Conservation (phyloP, 345 rosid genomes). For the Jatropha curcas region DNA sequence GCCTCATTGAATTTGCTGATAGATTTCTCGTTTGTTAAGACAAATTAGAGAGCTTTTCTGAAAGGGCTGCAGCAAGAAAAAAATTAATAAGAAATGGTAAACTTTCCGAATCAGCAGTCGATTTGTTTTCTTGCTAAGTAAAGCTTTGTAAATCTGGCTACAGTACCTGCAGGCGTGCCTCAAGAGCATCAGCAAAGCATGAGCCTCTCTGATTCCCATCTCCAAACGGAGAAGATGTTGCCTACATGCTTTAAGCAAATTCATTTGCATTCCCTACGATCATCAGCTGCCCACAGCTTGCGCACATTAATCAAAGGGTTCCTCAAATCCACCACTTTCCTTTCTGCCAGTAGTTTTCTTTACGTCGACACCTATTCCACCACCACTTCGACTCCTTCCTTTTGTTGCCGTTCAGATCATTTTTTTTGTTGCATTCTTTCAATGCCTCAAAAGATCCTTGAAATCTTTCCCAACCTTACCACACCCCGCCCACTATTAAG, state of each 20-base stretch:
- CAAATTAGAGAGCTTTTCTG: conserved; percentile 20
- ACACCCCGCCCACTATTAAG: conserved; percentile 44
- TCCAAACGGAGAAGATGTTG: conserved; percentile 22
- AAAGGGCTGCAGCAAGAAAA: conserved; percentile 25
- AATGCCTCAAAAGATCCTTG: conserved; percentile 51
- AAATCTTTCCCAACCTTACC: conserved; percentile 39
- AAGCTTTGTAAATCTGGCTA: conserved; percentile 25
- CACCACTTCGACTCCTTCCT: conserved; percentile 10
- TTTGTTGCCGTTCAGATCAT: conserved; percentile 28
- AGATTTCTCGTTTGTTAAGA: conserved; percentile 11
- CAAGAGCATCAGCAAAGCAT: conserved; percentile 28
- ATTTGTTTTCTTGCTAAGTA: conserved; percentile 21
- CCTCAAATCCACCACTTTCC: conserved; percentile 31
- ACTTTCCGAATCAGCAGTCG: conserved; percentile 24
- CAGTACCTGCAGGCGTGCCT: conserved; percentile 43
- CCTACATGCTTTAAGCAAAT: conserved; percentile 23
- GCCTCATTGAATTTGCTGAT: conserved; percentile 13
- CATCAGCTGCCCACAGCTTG: conserved; percentile 32
- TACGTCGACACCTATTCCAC: conserved; percentile 25
- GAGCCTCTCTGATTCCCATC: conserved; percentile 28
- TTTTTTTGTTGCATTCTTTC: conserved; percentile 47
- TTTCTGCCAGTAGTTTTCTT: conserved; percentile 24
- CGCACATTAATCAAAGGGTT: conserved; percentile 34
- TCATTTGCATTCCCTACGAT: conserved; percentile 22
- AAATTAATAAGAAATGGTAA: too few relatives aligned